Evolutionary conservation across 2,329 filamentous ascomycete species (phyloP).

Genomic region (Phialophora macrospora): DNA sequence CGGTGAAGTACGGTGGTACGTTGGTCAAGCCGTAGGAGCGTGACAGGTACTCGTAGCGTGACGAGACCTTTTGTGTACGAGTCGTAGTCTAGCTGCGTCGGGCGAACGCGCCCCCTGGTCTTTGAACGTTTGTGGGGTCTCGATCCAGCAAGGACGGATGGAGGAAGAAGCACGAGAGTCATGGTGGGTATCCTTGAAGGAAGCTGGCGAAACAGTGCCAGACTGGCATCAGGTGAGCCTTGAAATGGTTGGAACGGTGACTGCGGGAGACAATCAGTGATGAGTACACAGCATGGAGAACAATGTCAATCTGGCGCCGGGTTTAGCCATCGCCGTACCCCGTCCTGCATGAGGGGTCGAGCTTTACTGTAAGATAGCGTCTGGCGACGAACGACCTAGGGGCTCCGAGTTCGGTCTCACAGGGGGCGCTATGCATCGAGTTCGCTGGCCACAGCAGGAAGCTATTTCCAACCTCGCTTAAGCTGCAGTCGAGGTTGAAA

Average conservation of each 20-base stretch:
- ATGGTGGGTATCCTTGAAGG: not conserved
- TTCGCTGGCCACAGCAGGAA: not conserved
- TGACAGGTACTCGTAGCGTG: not conserved
- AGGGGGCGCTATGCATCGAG: not conserved
- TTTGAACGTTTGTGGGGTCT: no score
- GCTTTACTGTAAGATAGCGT: not conserved
- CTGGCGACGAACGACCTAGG: not conserved
- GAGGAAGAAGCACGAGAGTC: not conserved
- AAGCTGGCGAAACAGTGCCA: not conserved
- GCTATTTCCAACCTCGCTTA: conserved; percentile 28
- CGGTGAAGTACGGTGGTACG: not conserved
- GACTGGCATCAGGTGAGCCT: not conserved
- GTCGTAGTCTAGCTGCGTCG: not conserved
- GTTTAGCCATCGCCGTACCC: not conserved
- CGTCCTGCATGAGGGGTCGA: not conserved
- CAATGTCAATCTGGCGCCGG: not conserved
- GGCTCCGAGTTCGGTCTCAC: not conserved
- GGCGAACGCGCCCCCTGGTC: not conserved
- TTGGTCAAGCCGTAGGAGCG: not conserved
- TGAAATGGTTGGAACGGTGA: not conserved
- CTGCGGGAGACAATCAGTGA: not conserved
- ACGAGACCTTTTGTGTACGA: not conserved
- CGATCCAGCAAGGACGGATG: not conserved
- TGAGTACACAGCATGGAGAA: not conserved
- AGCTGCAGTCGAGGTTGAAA: conserved; percentile 20